phyloP scores from a whole-genome alignment of 441 rosid species.

The Manihot esculenta region DNA sequence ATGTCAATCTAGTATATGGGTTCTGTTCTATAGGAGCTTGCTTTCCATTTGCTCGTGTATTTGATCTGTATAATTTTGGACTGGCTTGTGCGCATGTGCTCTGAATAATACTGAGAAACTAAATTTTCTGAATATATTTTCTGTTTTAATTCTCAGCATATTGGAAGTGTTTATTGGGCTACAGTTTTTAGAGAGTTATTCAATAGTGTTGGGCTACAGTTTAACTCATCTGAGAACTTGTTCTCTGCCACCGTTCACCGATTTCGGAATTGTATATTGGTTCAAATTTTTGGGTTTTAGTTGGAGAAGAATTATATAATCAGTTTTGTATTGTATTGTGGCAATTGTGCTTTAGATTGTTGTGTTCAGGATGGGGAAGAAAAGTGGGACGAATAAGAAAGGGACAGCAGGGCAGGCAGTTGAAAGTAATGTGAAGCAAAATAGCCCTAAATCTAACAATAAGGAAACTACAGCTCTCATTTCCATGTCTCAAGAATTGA shows the following conservation, averaged over 20 bases:
- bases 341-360: slow-evolving; percentile 18
- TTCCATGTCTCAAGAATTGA: slow-evolving; percentile 67
- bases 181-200: background rate
- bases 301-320: slow-evolving; percentile 9
- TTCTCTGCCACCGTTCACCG: slow-evolving; percentile 13
- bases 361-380: slow-evolving; percentile 65
- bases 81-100: slow-evolving; percentile 20
- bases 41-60: slow-evolving; percentile 1
- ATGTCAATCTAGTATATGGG: slow-evolving; percentile 19
- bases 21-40: slow-evolving; percentile 19
- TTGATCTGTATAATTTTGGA: slow-evolving; percentile 16
- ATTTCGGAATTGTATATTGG: slow-evolving; percentile 15
- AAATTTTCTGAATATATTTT: slow-evolving; percentile 14
- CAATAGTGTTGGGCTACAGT: slow-evolving; percentile 18
- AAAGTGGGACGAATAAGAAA: slow-evolving; percentile 66
- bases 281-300: slow-evolving; percentile 18
- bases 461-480: slow-evolving; percentile 76
- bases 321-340: slow-evolving; percentile 12
- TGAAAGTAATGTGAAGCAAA: slow-evolving; percentile 36
- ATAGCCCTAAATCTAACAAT: slow-evolving; percentile 54
- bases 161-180: background rate
- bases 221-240: slow-evolving; percentile 8
- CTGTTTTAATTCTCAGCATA: slow-evolving; percentile 7
- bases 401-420: slow-evolving; percentile 30
- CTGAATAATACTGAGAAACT: slow-evolving; percentile 8